Evolutionary conservation across 2,329 filamentous ascomycete genomes (phyloP), one percentile per base, ranked within the genome.

Genomic region (Pleomassaria siparia): DNA sequence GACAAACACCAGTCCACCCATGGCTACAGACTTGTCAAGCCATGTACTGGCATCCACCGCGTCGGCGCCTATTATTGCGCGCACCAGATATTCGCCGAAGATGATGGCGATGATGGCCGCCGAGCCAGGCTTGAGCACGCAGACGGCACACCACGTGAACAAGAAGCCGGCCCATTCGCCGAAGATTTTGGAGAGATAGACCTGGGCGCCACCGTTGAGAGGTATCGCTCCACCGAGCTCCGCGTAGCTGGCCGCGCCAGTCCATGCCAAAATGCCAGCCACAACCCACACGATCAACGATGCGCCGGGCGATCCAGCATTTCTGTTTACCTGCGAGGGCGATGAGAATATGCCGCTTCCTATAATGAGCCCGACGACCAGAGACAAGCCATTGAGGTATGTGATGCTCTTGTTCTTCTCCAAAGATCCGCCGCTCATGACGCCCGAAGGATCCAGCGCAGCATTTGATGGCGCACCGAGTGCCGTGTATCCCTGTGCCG

Each of bases 341-440:
- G 90, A 95, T 3, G 90, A 95, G 73, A 97, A 99, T 63, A 99
- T 96, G 12, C 92, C 94, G 20, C 89, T 95, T 2, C 94, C 94
- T 64, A 99, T 97, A 58, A 97, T 95, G 54, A 99, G 74, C 1
- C 94, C 92, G 40, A 97, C 82, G 41, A 99, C 88, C 48, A 99
- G 77, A 20, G 90, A 95, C 48, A 99, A 72, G 1, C 94, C 94
- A 70, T 99, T 99, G 39, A 97, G 69, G 66, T 92, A 97, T 22
- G 94, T 97, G 71, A 99, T 74, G 12, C 89, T 95, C 76, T 99
- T 99, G 76, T 95, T 87, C 70, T 90, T 94, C 77, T 99, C 94
- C 55, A 97, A 73, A 32, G 87, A 90, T n/a, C 82, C 86, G 51
- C 87, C 88, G n/a, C 83, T 82, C 18, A 87, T 63, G 13, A 81